phyloP scores from a whole-genome alignment of 2,329 filamentous ascomycete species.

The Penicillium griseofulvum region DNA sequence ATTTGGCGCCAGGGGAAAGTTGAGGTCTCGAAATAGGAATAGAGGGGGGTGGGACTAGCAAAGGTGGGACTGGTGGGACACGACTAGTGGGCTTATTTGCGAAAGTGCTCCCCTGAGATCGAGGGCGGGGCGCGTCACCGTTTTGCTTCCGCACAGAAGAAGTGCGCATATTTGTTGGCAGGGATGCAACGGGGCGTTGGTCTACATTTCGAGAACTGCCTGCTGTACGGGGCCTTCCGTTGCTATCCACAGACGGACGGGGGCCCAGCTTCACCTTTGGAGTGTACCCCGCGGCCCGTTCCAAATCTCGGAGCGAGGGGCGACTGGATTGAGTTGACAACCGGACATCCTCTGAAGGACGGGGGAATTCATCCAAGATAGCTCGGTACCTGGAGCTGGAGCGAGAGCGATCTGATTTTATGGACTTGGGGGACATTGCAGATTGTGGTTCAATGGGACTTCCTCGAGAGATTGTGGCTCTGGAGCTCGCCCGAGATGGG shows the following conservation, averaged over 20 bases:
- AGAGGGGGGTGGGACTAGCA: conserved; percentile 40
- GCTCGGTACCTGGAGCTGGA: conserved; percentile 27
- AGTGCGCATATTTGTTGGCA: conserved; percentile 77
- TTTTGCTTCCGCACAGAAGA: conserved; percentile 53
- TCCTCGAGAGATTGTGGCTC: conserved; percentile 16
- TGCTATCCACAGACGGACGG: conserved; percentile 66
- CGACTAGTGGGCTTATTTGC: conserved; percentile 29
- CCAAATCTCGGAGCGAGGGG: conserved; percentile 46
- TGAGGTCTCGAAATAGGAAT: conserved; percentile 35
- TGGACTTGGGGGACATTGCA: conserved; percentile 17
- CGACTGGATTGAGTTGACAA: conserved; percentile 44
- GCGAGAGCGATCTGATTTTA: conserved; percentile 18
- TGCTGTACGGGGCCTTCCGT: conserved; percentile 60
- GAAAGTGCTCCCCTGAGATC: conserved; percentile 43
- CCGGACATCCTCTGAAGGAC: conserved; percentile 36
- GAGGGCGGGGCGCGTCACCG: conserved; percentile 42
- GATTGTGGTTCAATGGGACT: conserved; percentile 18
- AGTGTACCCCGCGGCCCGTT: conserved; percentile 38
- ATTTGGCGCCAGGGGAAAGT: conserved; percentile 41
- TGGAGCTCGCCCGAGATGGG: conserved; percentile 20
- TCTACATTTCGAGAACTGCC: conserved; percentile 48
- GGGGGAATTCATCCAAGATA: conserved; percentile 38
- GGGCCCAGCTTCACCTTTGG: conserved; percentile 85
- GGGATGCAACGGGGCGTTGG: conserved; percentile 70
- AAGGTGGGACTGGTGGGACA: conserved; percentile 39